Percentiles rank a stretch among this genome's conserved stretches.
Conservation (phyloP, 257 asterid genomes). For the Ilex asprella region DNA sequence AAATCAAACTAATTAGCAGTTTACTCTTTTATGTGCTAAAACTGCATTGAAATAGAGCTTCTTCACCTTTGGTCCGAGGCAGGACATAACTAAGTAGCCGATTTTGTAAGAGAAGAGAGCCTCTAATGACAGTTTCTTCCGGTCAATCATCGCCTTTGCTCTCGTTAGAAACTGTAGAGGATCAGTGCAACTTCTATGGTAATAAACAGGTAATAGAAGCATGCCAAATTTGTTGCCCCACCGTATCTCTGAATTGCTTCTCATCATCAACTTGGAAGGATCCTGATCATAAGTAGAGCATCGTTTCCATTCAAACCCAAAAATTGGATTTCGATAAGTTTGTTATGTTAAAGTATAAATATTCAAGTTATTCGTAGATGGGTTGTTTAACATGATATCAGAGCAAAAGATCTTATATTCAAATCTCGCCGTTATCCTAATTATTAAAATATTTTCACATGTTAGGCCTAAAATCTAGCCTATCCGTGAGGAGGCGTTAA, state of each 20-base stretch:
- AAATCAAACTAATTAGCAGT: no score
- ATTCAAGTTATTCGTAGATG: no score
- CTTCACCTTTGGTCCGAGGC: constrained; percentile 55
- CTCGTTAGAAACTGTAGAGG: constrained; percentile 54
- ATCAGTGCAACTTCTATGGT: constrained; percentile 33
- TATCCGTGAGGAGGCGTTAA: no score
- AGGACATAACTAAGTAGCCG: constrained; percentile 30
- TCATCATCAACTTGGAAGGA: constrained; percentile 40
- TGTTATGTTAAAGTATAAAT: no score
- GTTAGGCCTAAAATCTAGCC: no score
- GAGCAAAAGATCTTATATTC: no score
- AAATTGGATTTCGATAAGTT: no score
- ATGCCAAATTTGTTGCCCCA: constrained; percentile 81
- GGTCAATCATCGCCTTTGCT: constrained; percentile 71
- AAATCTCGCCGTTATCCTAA: no score
- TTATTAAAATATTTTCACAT: no score
- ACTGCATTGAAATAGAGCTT: background rate
- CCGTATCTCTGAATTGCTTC: constrained; percentile 12
- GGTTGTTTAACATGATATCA: no score
- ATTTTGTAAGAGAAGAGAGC: constrained; percentile 55
- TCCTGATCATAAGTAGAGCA: constrained; percentile 33
- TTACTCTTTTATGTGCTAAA: no score
- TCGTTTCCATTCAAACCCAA: background rate
- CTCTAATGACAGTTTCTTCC: constrained; percentile 70
- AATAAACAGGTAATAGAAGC: constrained; percentile 55